Conservation (phyloP, 2,329 filamentous ascomycete genomes). For the Byssochlamys sp. region DNA sequence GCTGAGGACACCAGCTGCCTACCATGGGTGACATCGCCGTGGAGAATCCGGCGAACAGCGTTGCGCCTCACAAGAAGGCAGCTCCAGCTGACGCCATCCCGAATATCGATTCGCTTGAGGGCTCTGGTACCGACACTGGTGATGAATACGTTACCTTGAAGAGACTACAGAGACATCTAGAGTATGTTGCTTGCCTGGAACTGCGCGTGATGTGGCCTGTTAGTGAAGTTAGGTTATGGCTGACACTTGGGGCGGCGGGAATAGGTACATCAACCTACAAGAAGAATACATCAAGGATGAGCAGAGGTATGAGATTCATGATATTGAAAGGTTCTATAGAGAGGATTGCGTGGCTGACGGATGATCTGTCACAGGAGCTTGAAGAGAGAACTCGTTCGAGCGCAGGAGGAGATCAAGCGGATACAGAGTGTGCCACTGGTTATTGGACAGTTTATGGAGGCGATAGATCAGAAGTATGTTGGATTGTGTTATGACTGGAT, state of each 20-base stretch:
- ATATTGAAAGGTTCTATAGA: slow-evolving; percentile 1
- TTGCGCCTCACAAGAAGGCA: slow-evolving; percentile 71
- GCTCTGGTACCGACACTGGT: slow-evolving; percentile 65
- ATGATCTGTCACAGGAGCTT: slow-evolving; percentile 55
- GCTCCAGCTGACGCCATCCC: slow-evolving; percentile 68
- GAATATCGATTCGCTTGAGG: slow-evolving; percentile 82
- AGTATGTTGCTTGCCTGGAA: slow-evolving; percentile 48
- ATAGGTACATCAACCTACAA: slow-evolving; percentile 85
- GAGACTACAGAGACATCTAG: slow-evolving; percentile 89
- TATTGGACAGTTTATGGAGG: slow-evolving; percentile 99
- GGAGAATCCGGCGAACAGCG: slow-evolving; percentile 65
- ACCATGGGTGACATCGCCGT: slow-evolving; percentile 79
- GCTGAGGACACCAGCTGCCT: slow-evolving; percentile 4
- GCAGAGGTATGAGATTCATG: slow-evolving; percentile 54
- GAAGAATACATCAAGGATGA: slow-evolving; percentile 99
- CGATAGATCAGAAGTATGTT: slow-evolving; percentile 91
- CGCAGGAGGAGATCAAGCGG: slow-evolving; percentile 98
- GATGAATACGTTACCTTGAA: slow-evolving; percentile 95
- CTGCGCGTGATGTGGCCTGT: neutral
- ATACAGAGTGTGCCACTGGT: slow-evolving; percentile 97
- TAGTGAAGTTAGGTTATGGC: neutral
- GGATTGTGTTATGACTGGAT: slow-evolving; percentile 6
- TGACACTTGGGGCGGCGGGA: slow-evolving; percentile 4
- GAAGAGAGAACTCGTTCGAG: slow-evolving; percentile 91
- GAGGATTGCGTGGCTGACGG: slow-evolving; percentile 5